Percentiles rank a stretch among this genome's conserved stretches.
These are phyloP conservation scores for Tuber borchii DNA, from an alignment of 495 filamentous ascomycete species.

Conservation along the genomic window DNA sequence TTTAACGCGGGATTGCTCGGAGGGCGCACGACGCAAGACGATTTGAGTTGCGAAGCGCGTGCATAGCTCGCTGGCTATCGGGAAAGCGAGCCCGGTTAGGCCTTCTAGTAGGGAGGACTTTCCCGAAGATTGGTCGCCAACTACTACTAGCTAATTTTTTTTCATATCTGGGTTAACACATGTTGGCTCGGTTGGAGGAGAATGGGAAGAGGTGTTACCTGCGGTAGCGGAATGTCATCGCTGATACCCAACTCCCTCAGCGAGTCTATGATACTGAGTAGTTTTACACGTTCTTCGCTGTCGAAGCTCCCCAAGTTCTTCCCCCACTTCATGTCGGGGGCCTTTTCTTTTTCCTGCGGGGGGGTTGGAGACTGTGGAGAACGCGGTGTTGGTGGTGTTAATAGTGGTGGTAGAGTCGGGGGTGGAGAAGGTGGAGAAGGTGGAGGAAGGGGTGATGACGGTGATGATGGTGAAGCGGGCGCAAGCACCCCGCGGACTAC, in stretches of 20 bases:
- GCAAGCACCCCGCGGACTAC: not conserved
- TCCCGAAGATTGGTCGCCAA: slow-evolving; percentile 46
- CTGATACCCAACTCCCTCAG: slow-evolving; percentile 44
- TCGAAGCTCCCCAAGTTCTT: slow-evolving; percentile 23
- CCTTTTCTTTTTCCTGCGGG: not conserved
- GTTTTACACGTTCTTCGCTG: slow-evolving; percentile 26
- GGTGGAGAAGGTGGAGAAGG: not conserved
- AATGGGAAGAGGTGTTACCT: slow-evolving; percentile 33
- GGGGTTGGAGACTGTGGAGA: not conserved
- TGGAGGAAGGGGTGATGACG: not conserved
- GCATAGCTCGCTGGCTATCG: slow-evolving; percentile 39
- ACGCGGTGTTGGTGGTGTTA: not conserved
- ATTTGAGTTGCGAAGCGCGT: slow-evolving; percentile 52
- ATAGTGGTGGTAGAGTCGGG: not conserved
- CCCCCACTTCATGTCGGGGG: slow-evolving; percentile 11
- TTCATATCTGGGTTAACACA: not conserved
- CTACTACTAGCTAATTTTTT: slow-evolving; percentile 44
- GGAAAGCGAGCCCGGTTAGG: slow-evolving; percentile 44
- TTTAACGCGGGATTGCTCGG: slow-evolving; percentile 28
- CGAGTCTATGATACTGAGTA: slow-evolving; percentile 44
- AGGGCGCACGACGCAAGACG: slow-evolving; percentile 44
- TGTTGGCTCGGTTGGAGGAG: not conserved
- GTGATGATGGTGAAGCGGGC: not conserved
- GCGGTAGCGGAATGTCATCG: slow-evolving; percentile 45
- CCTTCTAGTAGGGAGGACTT: slow-evolving; percentile 46